Conservation (phyloP, 768 basidiomycete species). For the Rhodotorula babjevae region DNA sequence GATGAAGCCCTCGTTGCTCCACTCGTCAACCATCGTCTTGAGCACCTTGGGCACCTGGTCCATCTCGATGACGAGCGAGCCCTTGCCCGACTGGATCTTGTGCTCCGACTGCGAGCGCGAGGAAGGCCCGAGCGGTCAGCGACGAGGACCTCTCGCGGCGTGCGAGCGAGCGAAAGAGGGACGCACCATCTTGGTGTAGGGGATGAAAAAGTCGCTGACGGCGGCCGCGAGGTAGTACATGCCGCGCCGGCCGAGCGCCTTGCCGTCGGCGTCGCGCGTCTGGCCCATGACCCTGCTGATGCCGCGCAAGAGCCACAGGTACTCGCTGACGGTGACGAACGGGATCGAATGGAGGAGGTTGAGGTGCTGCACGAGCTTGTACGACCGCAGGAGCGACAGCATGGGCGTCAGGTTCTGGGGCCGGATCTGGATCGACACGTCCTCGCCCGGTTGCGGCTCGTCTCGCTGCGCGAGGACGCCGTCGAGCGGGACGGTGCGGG, state of each 20-base stretch:
- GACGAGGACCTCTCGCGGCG: neutral
- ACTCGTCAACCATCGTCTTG: slow-evolving; percentile 86
- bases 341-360: slow-evolving; percentile 77
- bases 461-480: neutral
- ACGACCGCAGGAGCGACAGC: slow-evolving; percentile 65
- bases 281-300: slow-evolving; percentile 53
- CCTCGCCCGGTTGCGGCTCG: neutral
- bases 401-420: slow-evolving; percentile 62
- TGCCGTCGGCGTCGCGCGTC: slow-evolving; percentile 23
- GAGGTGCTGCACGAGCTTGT: slow-evolving; percentile 70
- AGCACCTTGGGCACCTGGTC: slow-evolving; percentile 97
- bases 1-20: slow-evolving; percentile 82
- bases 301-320: slow-evolving; percentile 82
- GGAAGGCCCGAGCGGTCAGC: neutral
- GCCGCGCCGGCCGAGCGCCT: slow-evolving; percentile 58
- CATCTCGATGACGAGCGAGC: slow-evolving; percentile 91
- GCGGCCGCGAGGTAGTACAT: slow-evolving; percentile 98
- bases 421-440: slow-evolving; percentile 58
- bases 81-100: slow-evolving; percentile 96
- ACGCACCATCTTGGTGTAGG: slow-evolving; percentile 79
- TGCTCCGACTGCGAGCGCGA: slow-evolving; percentile 75
- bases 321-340: slow-evolving; percentile 93
- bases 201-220: slow-evolving; percentile 96
- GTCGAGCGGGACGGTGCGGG: neutral
- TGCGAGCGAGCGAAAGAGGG: neutral